Conservation (phyloP, 371 early-diverging fungal genomes). For the Mortierella sp. region DNA sequence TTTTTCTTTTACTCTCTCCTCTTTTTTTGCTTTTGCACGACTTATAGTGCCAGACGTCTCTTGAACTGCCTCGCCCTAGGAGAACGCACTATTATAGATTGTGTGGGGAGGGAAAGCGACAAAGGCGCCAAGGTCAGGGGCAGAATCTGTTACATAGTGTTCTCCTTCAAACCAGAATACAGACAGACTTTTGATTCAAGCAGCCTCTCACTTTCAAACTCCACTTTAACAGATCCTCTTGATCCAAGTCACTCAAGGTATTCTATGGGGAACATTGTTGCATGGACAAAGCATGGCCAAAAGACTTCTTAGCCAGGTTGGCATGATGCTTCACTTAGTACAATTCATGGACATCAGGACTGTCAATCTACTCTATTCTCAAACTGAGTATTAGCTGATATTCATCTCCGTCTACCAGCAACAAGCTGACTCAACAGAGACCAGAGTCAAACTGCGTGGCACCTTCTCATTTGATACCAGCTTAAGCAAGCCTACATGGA, state of each 20-base stretch:
- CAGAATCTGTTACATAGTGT: too few relatives aligned
- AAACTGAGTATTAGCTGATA: too few relatives aligned
- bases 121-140: too few relatives aligned
- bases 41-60: slow-evolving; percentile 33
- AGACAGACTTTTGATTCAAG: neutral
- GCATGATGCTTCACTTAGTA: neutral
- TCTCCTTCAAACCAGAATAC: neutral
- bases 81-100: slow-evolving; percentile 4
- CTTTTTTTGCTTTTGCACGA: too few relatives aligned
- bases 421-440: slow-evolving; percentile 57
- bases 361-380: too few relatives aligned
- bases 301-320: slow-evolving; percentile 40
- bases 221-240: slow-evolving; percentile 27
- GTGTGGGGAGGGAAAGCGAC: too few relatives aligned
- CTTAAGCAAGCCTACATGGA: slow-evolving; percentile 37
- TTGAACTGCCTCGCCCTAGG: slow-evolving; percentile 28
- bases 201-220: neutral
- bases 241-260: slow-evolving; percentile 33
- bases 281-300: slow-evolving; percentile 33
- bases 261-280: slow-evolving; percentile 22
- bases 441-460: slow-evolving; percentile 57
- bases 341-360: too few relatives aligned
- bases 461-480: slow-evolving; percentile 56
- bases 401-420: slow-evolving; percentile 35
- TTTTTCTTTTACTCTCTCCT: too few relatives aligned